A percentile compares a stretch with the other conserved stretches of the same genome.
Conservation (phyloP, 805 yeast genomes). For the Candida berthetii region DNA sequence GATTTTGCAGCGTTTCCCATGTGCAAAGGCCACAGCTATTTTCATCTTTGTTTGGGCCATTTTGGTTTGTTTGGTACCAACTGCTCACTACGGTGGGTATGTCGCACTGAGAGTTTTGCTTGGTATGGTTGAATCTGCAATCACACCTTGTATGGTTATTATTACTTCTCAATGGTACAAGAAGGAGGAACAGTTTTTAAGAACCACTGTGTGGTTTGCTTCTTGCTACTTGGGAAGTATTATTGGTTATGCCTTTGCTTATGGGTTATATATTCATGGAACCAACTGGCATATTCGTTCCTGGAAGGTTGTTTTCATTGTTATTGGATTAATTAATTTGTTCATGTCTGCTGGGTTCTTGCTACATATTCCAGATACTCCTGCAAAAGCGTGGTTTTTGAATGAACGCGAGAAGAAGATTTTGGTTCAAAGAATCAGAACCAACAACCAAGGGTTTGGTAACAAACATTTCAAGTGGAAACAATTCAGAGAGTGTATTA, state of each 20-base stretch:
- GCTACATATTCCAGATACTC: conserved; percentile 51
- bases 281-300: conserved; percentile 35
- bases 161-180: conserved; percentile 56
- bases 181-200: conserved; percentile 35
- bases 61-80: conserved; percentile 25
- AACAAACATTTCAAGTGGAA: conserved; percentile 45
- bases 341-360: conserved; percentile 39
- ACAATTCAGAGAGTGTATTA: conserved; percentile 46
- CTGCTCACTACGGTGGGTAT: conserved; percentile 31
- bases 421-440: conserved; percentile 47
- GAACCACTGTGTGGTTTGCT: conserved; percentile 39
- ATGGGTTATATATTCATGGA: conserved; percentile 38
- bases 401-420: conserved; percentile 37
- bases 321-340: conserved; percentile 55
- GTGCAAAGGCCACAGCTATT: conserved; percentile 28
- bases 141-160: conserved; percentile 52
- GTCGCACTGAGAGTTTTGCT: conserved; percentile 33
- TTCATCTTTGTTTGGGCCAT: conserved; percentile 33
- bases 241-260: conserved; percentile 48
- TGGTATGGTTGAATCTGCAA: conserved; percentile 37
- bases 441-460: conserved; percentile 54
- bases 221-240: conserved; percentile 40
- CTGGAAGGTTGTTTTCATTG: conserved; percentile 57
- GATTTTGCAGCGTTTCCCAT: conserved; percentile 35
- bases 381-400: conserved; percentile 42